Base-by-base conservation (phyloP, 805 yeast genomes). In the Candida insectalens region DNA sequence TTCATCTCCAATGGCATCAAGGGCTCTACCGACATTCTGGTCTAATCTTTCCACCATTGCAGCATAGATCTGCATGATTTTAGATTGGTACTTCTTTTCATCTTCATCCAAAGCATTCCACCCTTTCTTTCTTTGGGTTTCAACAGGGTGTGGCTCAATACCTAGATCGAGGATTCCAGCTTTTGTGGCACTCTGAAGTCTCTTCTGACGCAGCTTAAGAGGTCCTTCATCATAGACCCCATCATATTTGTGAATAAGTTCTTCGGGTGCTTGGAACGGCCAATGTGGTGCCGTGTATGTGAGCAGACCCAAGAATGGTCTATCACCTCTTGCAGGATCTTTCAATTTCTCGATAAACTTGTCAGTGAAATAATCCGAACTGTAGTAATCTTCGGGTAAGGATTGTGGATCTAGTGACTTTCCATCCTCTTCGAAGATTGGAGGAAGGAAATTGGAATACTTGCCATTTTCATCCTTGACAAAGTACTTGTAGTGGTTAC, bases 221-320 rank as follows among this genome's bases (percentile, higher is more conserved):
- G 77, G 77, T 2, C 79, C 79, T 6, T 53, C 57, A 39, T 64
- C 65, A 42, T 69, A 67, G 6, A 51, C 39, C 4, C 73, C 73
- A 35, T 58, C 57, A 47, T 74, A 70, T 37, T 71, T 69, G 4
- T 51, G 60, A 32, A 71, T 57, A 5, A 57, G 46, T 5, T 66
- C 67, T 31, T 50, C 50, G 4, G 77, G 77, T 1, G 80, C 80
- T 49, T 74, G 80, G 43, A 65, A 62, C 8, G 81, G 81, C 80
- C 81, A 74, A 46, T 74, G 80, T 3, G 80, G 81, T 2, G 81
- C 80, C 4, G 77, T 71, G 43, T 69, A 73, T 5, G 79, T 74
- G 36, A 74, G 53, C 17, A 59, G 50, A 4, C 74, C 71, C 36
- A 72, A 68, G 39, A 69, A 74, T 8, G 80, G 80, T 43, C 67